phyloP scores from a whole-genome alignment of 352 stramenopile genomes.

The Phytophthora palmivora region DNA sequence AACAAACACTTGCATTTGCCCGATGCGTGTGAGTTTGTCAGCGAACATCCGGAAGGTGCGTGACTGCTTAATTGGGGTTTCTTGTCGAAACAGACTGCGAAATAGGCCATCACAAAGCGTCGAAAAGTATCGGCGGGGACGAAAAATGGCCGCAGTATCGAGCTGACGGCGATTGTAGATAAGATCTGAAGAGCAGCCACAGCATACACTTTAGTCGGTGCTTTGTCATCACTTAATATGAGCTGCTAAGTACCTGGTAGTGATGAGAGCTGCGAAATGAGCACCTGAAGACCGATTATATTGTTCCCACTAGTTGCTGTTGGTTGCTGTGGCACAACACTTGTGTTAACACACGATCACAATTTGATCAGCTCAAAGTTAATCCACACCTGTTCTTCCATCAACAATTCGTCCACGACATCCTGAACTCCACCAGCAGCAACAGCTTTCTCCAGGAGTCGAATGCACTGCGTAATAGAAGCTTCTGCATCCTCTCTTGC shows the following conservation, averaged over 20 bases:
- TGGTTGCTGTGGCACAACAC: conserved; percentile 17
- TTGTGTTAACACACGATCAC: neutral
- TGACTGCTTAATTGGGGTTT: conserved; percentile 6
- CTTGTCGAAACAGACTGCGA: conserved; percentile 16
- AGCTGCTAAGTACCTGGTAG: conserved; percentile 50
- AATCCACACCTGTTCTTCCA: conserved; percentile 37
- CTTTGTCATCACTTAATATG: neutral
- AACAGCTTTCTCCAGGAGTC: conserved; percentile 50
- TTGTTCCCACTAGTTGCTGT: conserved; percentile 9
- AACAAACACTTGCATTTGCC: conserved; percentile 48
- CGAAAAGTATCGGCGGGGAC: conserved; percentile 51
- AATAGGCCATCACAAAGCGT: conserved; percentile 57
- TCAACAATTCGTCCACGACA: conserved; percentile 47
- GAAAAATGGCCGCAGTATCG: conserved; percentile 54
- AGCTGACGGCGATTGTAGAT: conserved; percentile 68
- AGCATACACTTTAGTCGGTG: neutral
- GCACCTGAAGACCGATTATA: conserved; percentile 38
- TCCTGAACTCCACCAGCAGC: conserved; percentile 32
- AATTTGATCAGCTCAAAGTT: neutral
- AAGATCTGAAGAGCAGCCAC: conserved; percentile 42
- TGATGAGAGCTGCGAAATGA: conserved; percentile 52
- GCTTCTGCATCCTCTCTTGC: conserved; percentile 39
- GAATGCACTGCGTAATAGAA: conserved; percentile 54
- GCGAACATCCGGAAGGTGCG: conserved; percentile 60
- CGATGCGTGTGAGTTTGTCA: conserved; percentile 72